These are phyloP conservation scores for Melaleuca quinquenervia DNA, from an alignment of 345 rosid genomes.

Conservation along the genomic window DNA sequence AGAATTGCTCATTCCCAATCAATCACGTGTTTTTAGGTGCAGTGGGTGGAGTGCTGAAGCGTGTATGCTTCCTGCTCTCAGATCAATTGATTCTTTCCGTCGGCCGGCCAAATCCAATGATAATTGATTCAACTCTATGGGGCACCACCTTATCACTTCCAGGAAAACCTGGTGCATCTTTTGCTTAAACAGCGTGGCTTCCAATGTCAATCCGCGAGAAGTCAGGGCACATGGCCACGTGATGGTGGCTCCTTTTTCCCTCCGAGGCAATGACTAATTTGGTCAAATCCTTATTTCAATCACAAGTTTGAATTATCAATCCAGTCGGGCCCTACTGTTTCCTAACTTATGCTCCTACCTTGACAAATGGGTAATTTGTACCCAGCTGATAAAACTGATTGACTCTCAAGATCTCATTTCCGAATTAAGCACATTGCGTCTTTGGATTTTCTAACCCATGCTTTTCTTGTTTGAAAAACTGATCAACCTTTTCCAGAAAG, in stretches of 20 bases:
- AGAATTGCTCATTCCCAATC: no score
- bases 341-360: background rate
- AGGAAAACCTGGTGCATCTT: background rate
- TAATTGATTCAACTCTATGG: background rate
- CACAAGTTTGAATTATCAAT: background rate
- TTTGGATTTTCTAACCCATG: background rate
- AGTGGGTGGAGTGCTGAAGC: background rate
- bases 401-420: background rate
- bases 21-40: background rate
- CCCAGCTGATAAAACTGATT: background rate
- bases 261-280: background rate
- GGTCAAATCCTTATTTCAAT: background rate
- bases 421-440: background rate
- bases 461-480: background rate
- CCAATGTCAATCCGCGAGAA: background rate
- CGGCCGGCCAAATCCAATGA: background rate
- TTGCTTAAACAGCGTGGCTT: background rate
- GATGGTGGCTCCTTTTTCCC: background rate
- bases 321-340: background rate
- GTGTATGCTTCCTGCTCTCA: background rate
- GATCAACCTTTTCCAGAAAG: background rate
- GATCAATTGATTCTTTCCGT: background rate
- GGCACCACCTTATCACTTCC: background rate
- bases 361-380: background rate
- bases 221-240: background rate